Base-by-base conservation (phyloP, 495 filamentous ascomycete species). In the Penicillium roqueforti region DNA sequence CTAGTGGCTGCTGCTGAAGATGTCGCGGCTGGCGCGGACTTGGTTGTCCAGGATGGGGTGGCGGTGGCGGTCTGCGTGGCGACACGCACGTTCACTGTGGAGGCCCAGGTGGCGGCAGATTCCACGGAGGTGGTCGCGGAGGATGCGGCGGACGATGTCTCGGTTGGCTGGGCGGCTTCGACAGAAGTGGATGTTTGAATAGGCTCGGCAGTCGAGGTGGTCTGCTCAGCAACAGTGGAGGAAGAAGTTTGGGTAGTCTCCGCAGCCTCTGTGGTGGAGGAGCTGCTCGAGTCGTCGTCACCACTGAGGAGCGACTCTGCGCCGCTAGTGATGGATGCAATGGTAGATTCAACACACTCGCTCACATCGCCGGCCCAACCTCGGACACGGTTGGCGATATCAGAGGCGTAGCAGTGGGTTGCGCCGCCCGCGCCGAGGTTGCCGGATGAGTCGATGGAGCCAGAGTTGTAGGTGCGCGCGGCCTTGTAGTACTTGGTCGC, bases 391-490 rank as follows among this genome's bases (percentile, higher is more conserved):
- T 83, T 83, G 51, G 79, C 79, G 61, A 85, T 61, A 54, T 85
- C 81, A 6, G 75, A 76, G 26, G 72, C 65, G 57, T 85, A 85
- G 66, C 80, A 82, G 60, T 73, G 68, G 28, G 81, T 83, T 19
- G 80, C 77, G 36, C 65, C 56, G 11, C 79, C 81, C 10, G 62
- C 57, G 50, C 72, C 73, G n/a, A 83, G 63, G 61, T 83, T 78
- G 7, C 72, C 74, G 28, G 57, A 62, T 14, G 61, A 6, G 28
- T 55, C 73, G 32, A 83, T 46, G 13, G 70, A 74, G 52, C 82
- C 81, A 26, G 80, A 81, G 72, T 85, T 85, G 67, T 83, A 85
- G 45, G 74, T 70, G 39, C 80, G 70, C 5, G 79, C 77, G 4
- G 73, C 77, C 46, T 65, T 66, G 67, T 83, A 83, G 65, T 70